Evolutionary conservation across 1,284 basidiomycete genomes (phyloP).

Genomic region (Leccinum pallidistipes): DNA sequence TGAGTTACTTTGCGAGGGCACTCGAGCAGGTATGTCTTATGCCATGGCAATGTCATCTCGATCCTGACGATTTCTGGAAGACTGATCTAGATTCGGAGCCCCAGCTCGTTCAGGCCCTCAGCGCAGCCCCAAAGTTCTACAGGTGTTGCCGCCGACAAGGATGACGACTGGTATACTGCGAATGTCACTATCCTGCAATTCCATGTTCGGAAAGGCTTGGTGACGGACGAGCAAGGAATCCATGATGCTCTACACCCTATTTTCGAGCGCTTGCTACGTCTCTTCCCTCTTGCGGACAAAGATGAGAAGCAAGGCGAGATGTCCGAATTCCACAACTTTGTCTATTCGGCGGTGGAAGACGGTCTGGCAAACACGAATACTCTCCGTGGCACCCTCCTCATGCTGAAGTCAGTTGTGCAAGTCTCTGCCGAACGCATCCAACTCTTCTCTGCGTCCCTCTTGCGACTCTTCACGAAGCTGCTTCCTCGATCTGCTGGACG

Average conservation of each 20-base stretch:
- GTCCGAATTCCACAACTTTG: conserved; percentile 78
- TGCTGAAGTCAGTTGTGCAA: conserved; percentile 89
- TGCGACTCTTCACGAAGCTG: conserved; percentile 87
- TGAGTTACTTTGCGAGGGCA: conserved; percentile 84
- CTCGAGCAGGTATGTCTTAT: conserved; percentile 68
- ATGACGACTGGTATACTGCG: conserved; percentile 78
- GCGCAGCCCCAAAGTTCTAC: conserved; percentile 85
- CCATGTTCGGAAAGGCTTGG: conserved; percentile 86
- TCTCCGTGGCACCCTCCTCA: conserved; percentile 79
- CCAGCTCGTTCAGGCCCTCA: conserved; percentile 70
- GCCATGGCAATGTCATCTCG: not conserved
- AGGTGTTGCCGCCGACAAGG: conserved; percentile 86
- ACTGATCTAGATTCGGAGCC: conserved; percentile 72
- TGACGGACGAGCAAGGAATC: conserved; percentile 72
- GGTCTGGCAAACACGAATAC: conserved; percentile 75
- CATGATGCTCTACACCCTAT: conserved; percentile 84
- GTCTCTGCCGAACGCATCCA: conserved; percentile 86
- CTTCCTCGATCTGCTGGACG: conserved; percentile 92
- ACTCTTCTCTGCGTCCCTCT: conserved; percentile 71
- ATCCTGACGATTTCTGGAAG: conserved; percentile 41
- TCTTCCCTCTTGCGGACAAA: conserved; percentile 83
- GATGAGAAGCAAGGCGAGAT: conserved; percentile 70
- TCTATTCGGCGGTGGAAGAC: conserved; percentile 79
- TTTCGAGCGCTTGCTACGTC: conserved; percentile 83
- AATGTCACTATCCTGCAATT: conserved; percentile 86